Base-by-base conservation (phyloP, 2,329 filamentous ascomycete species). In the Spiromastix sp. region DNA sequence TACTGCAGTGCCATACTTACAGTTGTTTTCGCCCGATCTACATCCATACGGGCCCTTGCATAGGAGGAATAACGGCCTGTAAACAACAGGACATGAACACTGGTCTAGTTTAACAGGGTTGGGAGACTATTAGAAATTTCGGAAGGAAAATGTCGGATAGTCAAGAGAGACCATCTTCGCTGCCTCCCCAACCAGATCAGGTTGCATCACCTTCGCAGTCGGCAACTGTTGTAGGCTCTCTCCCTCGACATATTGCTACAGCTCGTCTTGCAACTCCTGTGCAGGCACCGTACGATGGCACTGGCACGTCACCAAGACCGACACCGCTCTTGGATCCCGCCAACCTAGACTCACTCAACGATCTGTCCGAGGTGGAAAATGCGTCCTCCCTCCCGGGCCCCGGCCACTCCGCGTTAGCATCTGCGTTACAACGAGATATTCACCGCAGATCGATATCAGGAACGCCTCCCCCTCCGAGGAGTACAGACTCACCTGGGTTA, bases 371-470 rank as follows among this genome's bases (percentile, higher is more conserved):
- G 40, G 71, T 72, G 35, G 74, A 59, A 41, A 66, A 63, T 44
- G 59, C 59, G 44, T 72, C 74, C 15, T 80, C 75, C 32, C 61
- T 76, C 5, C 74, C 79, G 5, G 85, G 85, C 1, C 86, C 85
- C 5, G 85, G 85, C 16, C 75, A 86, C 32, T 95, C 89, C 17
- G 87, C 86, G 41, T 73, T 96, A 36, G 86, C 89, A 22, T 83
- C 84, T 17, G 89, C 85, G n/a, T 66, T 95, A 43, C 82, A 82
- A 41, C 78, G 81, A 48, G 82, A 79, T 8, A 64, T 81, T 24
- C 81, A 79, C 42, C 72, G 53, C 32, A 60, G 56, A 28, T 56
- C 59, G 18, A 60, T 60, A 27, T 54, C 50, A 24, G 49, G 57
- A 39, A 57, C 51, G 9, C 67, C 67, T 13, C 66, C 70, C 19